These are phyloP conservation scores for Gaillardinia entomophila DNA, from an alignment of 805 yeast species.

Conservation along the genomic window DNA sequence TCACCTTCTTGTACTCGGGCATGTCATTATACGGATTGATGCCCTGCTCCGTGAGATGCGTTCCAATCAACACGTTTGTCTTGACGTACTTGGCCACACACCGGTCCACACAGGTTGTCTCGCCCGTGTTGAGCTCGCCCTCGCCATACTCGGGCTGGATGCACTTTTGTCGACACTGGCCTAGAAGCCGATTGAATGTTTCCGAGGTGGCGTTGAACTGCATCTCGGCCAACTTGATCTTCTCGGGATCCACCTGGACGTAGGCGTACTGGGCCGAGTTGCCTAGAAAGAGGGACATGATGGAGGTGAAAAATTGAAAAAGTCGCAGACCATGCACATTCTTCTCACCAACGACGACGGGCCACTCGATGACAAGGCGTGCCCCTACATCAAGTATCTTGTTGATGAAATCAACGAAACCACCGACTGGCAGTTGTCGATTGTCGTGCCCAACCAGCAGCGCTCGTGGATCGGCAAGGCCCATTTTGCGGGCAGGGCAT, in stretches of 20 bases:
- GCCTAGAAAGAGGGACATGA: slow-evolving; percentile 63
- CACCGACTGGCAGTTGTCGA: slow-evolving; percentile 82
- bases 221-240: slow-evolving; percentile 56
- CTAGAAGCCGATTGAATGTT: slow-evolving; percentile 42
- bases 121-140: slow-evolving; percentile 80
- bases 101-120: slow-evolving; percentile 73
- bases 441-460: slow-evolving; percentile 80
- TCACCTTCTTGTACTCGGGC: slow-evolving; percentile 33
- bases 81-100: slow-evolving; percentile 81
- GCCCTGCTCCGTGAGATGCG: slow-evolving; percentile 35
- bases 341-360: slow-evolving; percentile 92
- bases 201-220: slow-evolving; percentile 59
- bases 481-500: slow-evolving; percentile 74
- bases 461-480: slow-evolving; percentile 98
- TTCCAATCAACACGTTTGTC: slow-evolving; percentile 62
- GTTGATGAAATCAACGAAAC: slow-evolving; percentile 58
- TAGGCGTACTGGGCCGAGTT: slow-evolving; percentile 33
- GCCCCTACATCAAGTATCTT: slow-evolving; percentile 81
- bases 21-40: slow-evolving; percentile 40
- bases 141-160: slow-evolving; percentile 84
- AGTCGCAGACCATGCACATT: slow-evolving; percentile 35
- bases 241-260: slow-evolving; percentile 54
- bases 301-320: not conserved
- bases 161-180: slow-evolving; percentile 69
- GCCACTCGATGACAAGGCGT: slow-evolving; percentile 70